These are phyloP conservation scores for Colletotrichum tropicale DNA, from an alignment of 2,329 filamentous ascomycete genomes.

Conservation along the genomic window DNA sequence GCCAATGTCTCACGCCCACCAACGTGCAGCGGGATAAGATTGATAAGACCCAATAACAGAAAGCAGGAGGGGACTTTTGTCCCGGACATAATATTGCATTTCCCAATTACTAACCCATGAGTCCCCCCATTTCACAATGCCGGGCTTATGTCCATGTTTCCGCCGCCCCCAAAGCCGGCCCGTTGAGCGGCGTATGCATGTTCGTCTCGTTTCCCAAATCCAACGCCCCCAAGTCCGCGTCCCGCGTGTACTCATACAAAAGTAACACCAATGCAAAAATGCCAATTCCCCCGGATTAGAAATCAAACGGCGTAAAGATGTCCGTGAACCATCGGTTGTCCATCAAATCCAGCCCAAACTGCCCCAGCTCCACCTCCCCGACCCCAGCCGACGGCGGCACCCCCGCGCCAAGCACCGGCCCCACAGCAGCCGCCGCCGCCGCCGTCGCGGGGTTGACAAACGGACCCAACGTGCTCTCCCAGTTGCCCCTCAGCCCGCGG, in stretches of 20 bases:
- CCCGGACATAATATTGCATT: not conserved
- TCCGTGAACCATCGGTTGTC: slow-evolving; percentile 17
- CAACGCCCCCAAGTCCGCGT: not conserved
- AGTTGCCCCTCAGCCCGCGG: slow-evolving; percentile 34
- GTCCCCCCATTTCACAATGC: not conserved
- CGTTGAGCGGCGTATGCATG: not conserved
- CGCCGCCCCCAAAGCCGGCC: not conserved
- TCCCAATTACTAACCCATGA: not conserved
- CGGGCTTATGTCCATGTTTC: not conserved
- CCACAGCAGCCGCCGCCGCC: slow-evolving; percentile 10
- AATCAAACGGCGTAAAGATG: slow-evolving; percentile 16
- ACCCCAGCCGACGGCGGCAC: not conserved
- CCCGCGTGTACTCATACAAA: not conserved
- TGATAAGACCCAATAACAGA: not conserved
- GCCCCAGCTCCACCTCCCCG: slow-evolving; percentile 7
- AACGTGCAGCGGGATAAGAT: not conserved
- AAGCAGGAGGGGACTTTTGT: not conserved
- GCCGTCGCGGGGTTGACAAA: not conserved
- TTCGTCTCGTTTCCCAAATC: not conserved
- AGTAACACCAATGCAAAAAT: not conserved
- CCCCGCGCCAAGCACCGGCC: not conserved
- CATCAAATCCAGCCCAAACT: slow-evolving; percentile 11
- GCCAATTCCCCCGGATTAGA: not conserved
- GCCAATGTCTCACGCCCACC: not conserved
- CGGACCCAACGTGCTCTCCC: slow-evolving; percentile 37